These are phyloP conservation scores for Trametes meyenii DNA, from an alignment of 768 basidiomycete species.

Conservation along the genomic window DNA sequence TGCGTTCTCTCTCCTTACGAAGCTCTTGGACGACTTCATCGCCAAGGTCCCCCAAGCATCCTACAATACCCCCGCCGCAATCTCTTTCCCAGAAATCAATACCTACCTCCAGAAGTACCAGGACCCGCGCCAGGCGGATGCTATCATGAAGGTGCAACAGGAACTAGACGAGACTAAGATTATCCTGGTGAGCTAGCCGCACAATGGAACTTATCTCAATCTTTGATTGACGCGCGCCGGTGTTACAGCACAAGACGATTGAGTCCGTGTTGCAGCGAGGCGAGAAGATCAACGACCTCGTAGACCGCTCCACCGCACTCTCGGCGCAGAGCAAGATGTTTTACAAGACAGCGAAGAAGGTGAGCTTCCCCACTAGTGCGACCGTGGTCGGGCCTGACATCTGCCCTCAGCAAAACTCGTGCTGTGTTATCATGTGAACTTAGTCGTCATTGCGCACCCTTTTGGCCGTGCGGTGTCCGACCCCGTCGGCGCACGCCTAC, in stretches of 20 bases:
- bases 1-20: constrained; percentile 92
- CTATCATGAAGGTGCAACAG: constrained; percentile 97
- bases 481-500: no score
- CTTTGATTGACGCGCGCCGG: background rate
- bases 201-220: no score
- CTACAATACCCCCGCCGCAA: constrained; percentile 64
- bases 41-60: constrained; percentile 74
- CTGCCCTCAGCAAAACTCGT: constrained; percentile 82
- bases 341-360: constrained; percentile 99
- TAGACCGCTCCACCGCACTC: constrained; percentile 88
- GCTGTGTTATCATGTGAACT: constrained; percentile 81
- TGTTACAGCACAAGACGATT: constrained; percentile 92
- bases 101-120: constrained; percentile 91
- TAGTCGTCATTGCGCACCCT: background rate
- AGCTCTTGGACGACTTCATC: constrained; percentile 90
- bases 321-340: constrained; percentile 96
- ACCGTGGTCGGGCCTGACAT: background rate
- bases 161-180: constrained; percentile 99
- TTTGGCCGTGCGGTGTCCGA: no score
- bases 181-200: constrained; percentile 67
- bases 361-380: constrained; percentile 36
- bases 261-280: constrained; percentile 95
- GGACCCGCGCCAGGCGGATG: constrained; percentile 95
- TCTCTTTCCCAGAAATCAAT: constrained; percentile 76
- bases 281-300: constrained; percentile 94